Evolutionary conservation across 164 flowering plant species (phyloP).

Genomic region (Euptelea pleiosperma): DNA sequence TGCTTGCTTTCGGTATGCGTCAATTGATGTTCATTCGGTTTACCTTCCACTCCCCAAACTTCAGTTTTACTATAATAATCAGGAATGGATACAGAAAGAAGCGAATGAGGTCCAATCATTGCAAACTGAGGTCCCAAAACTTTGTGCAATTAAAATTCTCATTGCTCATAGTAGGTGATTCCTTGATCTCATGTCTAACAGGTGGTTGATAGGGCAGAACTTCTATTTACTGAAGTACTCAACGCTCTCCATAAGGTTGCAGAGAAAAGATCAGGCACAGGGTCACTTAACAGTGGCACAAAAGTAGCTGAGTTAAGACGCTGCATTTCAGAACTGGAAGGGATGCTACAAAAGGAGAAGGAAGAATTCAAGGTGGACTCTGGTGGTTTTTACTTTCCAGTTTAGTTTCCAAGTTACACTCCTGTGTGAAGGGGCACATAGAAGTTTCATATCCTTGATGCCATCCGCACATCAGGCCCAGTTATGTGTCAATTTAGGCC

Average conservation of each 20-base stretch:
- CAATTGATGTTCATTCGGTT: conserved; percentile 91
- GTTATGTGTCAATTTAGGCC: neutral
- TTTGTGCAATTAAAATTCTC: neutral
- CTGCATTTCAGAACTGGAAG: conserved; percentile 58
- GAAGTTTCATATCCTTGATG: neutral
- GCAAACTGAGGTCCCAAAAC: neutral
- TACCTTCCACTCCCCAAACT: conserved; percentile 81
- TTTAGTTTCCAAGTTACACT: neutral
- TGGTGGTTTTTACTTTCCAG: conserved; percentile 1
- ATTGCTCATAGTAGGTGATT: conserved; percentile 10
- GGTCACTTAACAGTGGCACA: conserved; percentile 20
- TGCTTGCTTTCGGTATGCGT: conserved; percentile 98
- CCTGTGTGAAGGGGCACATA: neutral
- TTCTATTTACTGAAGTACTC: conserved; percentile 75
- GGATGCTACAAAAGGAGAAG: conserved; percentile 66
- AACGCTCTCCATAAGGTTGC: conserved; percentile 56
- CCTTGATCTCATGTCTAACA: conserved; percentile 26
- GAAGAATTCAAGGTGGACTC: conserved; percentile 70
- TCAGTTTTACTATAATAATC: conserved; percentile 66
- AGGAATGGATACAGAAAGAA: conserved; percentile 87
- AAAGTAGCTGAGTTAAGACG: conserved; percentile 48
- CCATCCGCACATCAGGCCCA: neutral
- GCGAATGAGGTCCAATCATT: conserved; percentile 57
- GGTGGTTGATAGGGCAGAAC: conserved; percentile 63
- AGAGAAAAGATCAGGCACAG: conserved; percentile 38